Conservation (phyloP, 139 green algal species). For the Protoeuglena noctilucae region DNA sequence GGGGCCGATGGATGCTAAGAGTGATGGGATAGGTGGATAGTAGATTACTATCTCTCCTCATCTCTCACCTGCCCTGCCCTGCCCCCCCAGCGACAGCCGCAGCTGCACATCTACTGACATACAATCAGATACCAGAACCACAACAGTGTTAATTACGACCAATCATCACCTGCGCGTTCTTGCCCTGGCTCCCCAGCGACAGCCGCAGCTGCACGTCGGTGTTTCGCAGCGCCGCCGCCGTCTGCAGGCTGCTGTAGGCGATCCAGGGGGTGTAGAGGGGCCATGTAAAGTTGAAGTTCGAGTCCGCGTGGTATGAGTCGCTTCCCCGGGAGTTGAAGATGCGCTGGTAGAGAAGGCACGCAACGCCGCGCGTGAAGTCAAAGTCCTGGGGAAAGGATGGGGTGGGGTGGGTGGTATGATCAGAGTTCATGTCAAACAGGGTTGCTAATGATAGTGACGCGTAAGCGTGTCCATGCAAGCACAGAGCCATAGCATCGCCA, state of each 20-base stretch:
- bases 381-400: too few relatives aligned
- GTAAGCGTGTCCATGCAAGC: too few relatives aligned
- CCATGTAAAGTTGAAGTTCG: background rate
- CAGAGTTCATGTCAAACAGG: too few relatives aligned
- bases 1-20: too few relatives aligned
- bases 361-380: background rate
- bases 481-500: too few relatives aligned
- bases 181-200: background rate
- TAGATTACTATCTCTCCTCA: too few relatives aligned
- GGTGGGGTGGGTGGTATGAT: too few relatives aligned
- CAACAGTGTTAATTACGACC: too few relatives aligned
- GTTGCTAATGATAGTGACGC: too few relatives aligned
- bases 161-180: background rate
- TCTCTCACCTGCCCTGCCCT: too few relatives aligned
- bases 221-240: background rate
- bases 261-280: background rate
- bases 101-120: background rate
- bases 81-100: background rate
- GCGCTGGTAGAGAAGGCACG: background rate
- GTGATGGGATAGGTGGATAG: too few relatives aligned
- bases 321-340: background rate
- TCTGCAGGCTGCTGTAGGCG: background rate
- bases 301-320: background rate
- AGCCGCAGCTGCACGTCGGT: background rate
- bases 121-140: too few relatives aligned